A percentile compares a stretch with the other conserved stretches of the same genome.
Conservation (phyloP, 495 filamentous ascomycete genomes). For the Clavariopsis aquatica region DNA sequence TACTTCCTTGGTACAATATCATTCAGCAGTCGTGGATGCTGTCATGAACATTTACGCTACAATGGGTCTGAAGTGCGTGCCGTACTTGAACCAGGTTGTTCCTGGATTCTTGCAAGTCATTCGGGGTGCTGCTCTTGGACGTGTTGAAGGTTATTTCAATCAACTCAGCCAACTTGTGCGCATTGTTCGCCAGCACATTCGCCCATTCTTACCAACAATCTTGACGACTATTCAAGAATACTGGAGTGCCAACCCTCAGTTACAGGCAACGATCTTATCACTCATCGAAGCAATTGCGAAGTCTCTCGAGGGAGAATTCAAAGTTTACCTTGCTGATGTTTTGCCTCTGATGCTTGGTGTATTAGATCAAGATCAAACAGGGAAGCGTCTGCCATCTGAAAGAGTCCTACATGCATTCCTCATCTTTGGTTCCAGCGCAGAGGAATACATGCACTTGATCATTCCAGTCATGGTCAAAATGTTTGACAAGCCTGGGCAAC, state of each 20-base stretch:
- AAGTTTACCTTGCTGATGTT: constrained; percentile 83
- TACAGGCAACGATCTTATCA: constrained; percentile 86
- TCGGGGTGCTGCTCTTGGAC: constrained; percentile 65
- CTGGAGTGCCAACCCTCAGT: constrained; percentile 71
- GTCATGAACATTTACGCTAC: constrained; percentile 99
- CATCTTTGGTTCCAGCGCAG: constrained; percentile 91
- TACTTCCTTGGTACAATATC: constrained; percentile 79
- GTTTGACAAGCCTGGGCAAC: constrained; percentile 82
- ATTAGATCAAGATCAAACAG: constrained; percentile 79
- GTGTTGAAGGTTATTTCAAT: constrained; percentile 94
- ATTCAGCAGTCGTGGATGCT: constrained; percentile 94
- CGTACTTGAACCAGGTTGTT: constrained; percentile 88
- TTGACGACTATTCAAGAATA: constrained; percentile 80
- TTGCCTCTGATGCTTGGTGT: constrained; percentile 91
- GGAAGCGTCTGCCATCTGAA: constrained; percentile 74
- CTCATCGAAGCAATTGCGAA: constrained; percentile 91
- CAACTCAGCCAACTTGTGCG: constrained; percentile 89
- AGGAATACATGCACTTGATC: constrained; percentile 99
- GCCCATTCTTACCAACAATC: constrained; percentile 81
- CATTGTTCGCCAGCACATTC: constrained; percentile 94
- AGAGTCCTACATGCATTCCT: constrained; percentile 92
- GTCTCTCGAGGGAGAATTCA: constrained; percentile 95
- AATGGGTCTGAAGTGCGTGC: constrained; percentile 89
- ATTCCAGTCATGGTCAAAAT: constrained; percentile 92
- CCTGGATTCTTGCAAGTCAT: constrained; percentile 91